Evolutionary conservation across 2,329 filamentous ascomycete species (phyloP).

Genomic region (Thermothelomyces thermophilus): DNA sequence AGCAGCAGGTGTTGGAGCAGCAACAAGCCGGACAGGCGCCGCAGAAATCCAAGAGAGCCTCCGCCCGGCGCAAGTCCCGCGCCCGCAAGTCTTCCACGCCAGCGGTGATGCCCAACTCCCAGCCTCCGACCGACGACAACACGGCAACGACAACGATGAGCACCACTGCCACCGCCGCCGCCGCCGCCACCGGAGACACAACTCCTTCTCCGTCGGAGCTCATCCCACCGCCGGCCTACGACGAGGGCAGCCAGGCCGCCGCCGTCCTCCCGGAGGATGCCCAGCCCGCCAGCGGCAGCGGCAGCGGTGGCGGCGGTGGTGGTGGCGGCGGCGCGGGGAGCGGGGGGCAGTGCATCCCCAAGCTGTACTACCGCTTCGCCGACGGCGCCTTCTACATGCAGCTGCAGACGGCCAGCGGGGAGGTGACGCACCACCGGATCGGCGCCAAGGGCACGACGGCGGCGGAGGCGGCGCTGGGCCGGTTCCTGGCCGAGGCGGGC

Average conservation of each 20-base stretch:
- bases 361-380: slow-evolving; percentile 7
- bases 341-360: slow-evolving; percentile 1
- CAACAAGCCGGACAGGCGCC: not conserved
- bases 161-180: not conserved
- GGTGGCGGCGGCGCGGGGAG: too few relatives aligned
- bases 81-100: slow-evolving; percentile 3
- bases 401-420: not conserved
- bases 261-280: not conserved
- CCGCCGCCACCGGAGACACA: not conserved
- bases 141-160: not conserved
- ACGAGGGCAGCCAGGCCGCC: not conserved
- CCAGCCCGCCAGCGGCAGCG: too few relatives aligned
- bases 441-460: slow-evolving; percentile 3
- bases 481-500: not conserved
- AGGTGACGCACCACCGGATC: not conserved
- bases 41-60: not conserved
- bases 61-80: slow-evolving; percentile 8
- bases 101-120: not conserved
- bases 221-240: not conserved
- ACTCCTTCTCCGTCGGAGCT: not conserved
- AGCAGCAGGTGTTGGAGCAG: not conserved
- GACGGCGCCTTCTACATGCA: slow-evolving; percentile 11
- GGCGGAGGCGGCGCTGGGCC: slow-evolving; percentile 1
- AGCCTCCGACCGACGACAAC: not conserved
- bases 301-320: too few relatives aligned